Base-by-base conservation (phyloP, 1,284 basidiomycete genomes). In the Ceratobasidium sp. region DNA sequence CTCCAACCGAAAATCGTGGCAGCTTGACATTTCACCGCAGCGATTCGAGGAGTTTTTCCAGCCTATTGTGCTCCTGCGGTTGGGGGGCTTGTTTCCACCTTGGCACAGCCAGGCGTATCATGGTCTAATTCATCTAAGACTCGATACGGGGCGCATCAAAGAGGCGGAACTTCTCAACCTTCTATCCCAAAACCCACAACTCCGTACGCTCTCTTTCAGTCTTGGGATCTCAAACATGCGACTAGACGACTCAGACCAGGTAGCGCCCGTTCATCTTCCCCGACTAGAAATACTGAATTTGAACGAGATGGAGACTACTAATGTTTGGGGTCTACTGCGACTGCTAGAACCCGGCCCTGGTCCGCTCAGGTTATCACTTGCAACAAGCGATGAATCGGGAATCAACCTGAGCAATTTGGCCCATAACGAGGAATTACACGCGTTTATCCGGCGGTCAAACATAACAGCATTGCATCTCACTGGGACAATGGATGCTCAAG, bases 271-370 rank as follows among this genome's bases (percentile, higher is more conserved):
- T 33, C 33, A 33, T 33, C 33, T 33, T 4, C 33, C 33, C 33
- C 33, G 33, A 33, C 33, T 33, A 4, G 33, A 33, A 4, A 33
- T 33, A 33, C 33, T 33, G 4, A 33, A 33, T 33, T 4, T 33
- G 4, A 33, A 33, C 2, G 33, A 33, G 2, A 33, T 33, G 33
- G 2, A 33, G 33, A 33, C 4, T 4, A 33, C 33, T 33, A 33
- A 33, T 33, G 33, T 33, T n/a, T 38, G 26, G n/a, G 3, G 1
- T 5, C 9, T 73, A 12, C 57, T 73, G 0, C 40, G 56, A n/a
- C 6, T 73, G 12, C 33, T 73, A 20, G 70, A 56, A 0, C 57
- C 70, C 23, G 57, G 70, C 17, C 50, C 70, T 13, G 6, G 33
- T 6, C 70, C 70, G 6, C 42, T 73, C 4, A 56, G 17, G 20